phyloP scores from a whole-genome alignment of 2,329 filamentous ascomycete species.

The Fusarium mangiferae region DNA sequence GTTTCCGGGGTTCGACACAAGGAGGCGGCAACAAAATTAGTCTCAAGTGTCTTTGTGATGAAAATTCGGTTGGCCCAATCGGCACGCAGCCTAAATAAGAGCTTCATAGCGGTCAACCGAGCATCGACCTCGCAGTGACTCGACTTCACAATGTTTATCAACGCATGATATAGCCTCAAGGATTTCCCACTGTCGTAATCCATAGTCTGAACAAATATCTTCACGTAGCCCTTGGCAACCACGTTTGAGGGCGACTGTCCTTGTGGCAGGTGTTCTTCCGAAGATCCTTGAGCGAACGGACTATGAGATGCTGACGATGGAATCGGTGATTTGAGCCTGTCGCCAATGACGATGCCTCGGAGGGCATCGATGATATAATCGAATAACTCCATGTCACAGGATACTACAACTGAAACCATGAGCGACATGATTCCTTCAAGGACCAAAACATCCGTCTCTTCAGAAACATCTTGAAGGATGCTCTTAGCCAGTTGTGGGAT shows the following conservation, averaged over 20 bases:
- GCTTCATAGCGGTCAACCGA: slow-evolving; percentile 78
- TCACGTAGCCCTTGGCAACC: slow-evolving; percentile 75
- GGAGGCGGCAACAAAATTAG: slow-evolving; percentile 75
- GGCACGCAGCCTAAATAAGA: slow-evolving; percentile 84
- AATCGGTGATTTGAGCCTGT: slow-evolving; percentile 58
- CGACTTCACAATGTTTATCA: slow-evolving; percentile 72
- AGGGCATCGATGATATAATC: slow-evolving; percentile 65
- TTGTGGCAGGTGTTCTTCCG: slow-evolving; percentile 39
- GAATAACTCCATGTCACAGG: slow-evolving; percentile 68
- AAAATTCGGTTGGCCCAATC: slow-evolving; percentile 83
- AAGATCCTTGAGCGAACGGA: slow-evolving; percentile 32
- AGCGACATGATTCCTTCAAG: slow-evolving; percentile 73
- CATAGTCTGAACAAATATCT: slow-evolving; percentile 80
- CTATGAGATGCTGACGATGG: slow-evolving; percentile 44
- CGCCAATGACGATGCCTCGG: slow-evolving; percentile 60
- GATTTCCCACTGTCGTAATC: slow-evolving; percentile 73
- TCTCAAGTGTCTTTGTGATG: slow-evolving; percentile 76
- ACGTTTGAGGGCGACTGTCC: slow-evolving; percentile 73
- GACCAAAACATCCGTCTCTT: slow-evolving; percentile 73
- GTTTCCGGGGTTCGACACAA: slow-evolving; percentile 73
- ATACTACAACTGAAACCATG: slow-evolving; percentile 71
- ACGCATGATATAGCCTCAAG: slow-evolving; percentile 67
- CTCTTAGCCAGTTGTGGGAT: slow-evolving; percentile 69
- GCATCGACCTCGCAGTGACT: slow-evolving; percentile 72
- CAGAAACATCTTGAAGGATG: slow-evolving; percentile 68